Conservation (phyloP, 108 stramenopile species). For the Cyclotella sp. region DNA sequence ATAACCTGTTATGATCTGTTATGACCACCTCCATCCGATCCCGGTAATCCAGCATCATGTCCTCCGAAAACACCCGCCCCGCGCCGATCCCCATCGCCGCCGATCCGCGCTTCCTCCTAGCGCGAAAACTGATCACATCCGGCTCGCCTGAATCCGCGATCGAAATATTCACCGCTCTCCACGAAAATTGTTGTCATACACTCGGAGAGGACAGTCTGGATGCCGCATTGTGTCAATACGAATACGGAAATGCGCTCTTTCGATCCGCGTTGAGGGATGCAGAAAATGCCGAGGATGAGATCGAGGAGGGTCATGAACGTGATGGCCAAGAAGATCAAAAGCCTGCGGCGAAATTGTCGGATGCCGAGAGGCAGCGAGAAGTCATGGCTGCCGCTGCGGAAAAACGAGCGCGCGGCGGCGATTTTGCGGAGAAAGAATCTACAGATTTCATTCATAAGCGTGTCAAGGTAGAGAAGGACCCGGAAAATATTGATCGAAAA, state of each 20-base stretch:
- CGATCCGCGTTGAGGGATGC: conserved; percentile 36
- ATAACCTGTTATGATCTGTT: too few species aligned
- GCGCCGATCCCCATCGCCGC: conserved; percentile 9
- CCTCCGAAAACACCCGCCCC: neutral
- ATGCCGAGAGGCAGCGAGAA: conserved; percentile 28
- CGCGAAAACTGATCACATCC: conserved; percentile 24
- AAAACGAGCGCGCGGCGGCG: conserved; percentile 38
- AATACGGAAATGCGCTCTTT: conserved; percentile 85
- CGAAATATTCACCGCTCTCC: conserved; percentile 70
- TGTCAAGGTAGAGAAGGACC: conserved; percentile 13
- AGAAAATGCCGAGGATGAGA: neutral
- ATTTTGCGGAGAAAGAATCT: neutral
- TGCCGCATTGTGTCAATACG: conserved; percentile 75
- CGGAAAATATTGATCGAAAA: conserved; percentile 1
- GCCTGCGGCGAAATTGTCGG: conserved; percentile 1
- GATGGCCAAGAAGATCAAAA: conserved; percentile 14
- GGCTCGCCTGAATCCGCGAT: conserved; percentile 59
- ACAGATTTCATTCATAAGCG: conserved; percentile 1
- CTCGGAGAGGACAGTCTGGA: conserved; percentile 64
- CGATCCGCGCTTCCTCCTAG: conserved; percentile 38
- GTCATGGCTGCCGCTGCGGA: conserved; percentile 51
- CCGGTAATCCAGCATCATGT: too few species aligned
- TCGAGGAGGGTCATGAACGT: neutral
- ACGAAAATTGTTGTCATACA: conserved; percentile 56
- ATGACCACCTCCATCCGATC: too few species aligned